phyloP scores from a whole-genome alignment of 1,284 basidiomycete species.

The Sphagnurus paluster region DNA sequence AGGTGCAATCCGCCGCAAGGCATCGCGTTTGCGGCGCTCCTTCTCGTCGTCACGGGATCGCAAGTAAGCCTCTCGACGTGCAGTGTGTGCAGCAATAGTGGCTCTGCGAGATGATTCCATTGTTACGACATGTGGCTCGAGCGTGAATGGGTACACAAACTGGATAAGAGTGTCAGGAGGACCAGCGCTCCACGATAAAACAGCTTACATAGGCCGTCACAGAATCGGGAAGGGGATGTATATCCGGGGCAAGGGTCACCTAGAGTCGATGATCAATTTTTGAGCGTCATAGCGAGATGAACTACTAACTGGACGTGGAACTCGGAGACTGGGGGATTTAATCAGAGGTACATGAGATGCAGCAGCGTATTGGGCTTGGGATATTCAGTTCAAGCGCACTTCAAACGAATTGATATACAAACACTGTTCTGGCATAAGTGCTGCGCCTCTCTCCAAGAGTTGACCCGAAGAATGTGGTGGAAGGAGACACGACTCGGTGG shows the following conservation, averaged over 20 bases:
- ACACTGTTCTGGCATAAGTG: conserved; percentile 34
- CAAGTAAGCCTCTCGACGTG: conserved; percentile 70
- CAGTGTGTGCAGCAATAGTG: conserved; percentile 63
- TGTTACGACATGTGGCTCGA: conserved; percentile 82
- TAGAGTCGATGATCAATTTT: conserved; percentile 29
- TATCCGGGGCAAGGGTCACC: conserved; percentile 85
- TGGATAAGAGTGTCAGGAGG: conserved; percentile 30
- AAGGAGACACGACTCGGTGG: too few species aligned
- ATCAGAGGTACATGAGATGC: conserved; percentile 80
- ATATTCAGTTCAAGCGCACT: not conserved
- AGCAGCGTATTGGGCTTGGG: conserved; percentile 68
- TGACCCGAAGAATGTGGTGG: too few species aligned
- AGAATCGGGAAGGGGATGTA: conserved; percentile 88
- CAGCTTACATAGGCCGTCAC: conserved; percentile 81
- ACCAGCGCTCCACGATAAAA: not conserved
- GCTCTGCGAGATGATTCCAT: conserved; percentile 68
- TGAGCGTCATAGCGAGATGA: conserved; percentile 25
- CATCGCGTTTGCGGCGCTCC: conserved; percentile 73
- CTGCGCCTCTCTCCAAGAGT: not conserved
- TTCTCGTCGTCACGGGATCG: conserved; percentile 75
- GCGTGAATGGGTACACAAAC: conserved; percentile 93
- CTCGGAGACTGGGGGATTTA: conserved; percentile 87
- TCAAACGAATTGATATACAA: conserved; percentile 8
- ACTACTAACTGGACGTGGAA: conserved; percentile 67
- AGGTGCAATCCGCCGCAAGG: conserved; percentile 70